Conservation (phyloP, 306 rosid species). For the Calophaca sinica region DNA sequence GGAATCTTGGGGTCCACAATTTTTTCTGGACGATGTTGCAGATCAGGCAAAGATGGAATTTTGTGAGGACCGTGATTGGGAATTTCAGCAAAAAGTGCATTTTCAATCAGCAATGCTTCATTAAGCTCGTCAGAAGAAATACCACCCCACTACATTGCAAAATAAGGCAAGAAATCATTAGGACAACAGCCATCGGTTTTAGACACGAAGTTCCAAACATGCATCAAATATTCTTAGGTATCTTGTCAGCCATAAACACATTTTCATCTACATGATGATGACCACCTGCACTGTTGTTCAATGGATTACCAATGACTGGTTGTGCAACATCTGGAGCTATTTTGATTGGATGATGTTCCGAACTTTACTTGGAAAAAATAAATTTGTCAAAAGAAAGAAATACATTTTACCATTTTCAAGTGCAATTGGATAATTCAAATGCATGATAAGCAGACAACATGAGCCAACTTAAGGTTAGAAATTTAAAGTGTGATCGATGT, state of each 20-base stretch:
- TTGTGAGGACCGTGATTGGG: constrained; percentile 45
- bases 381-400: constrained; percentile 47
- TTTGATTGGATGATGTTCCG: constrained; percentile 55
- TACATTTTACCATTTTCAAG: constrained; percentile 6
- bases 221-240: constrained; percentile 34
- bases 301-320: constrained; percentile 37
- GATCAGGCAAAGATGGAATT: constrained; percentile 47
- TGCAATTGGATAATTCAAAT: constrained; percentile 31
- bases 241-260: constrained; percentile 54
- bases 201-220: constrained; percentile 26
- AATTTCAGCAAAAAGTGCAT: constrained; percentile 59
- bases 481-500: constrained; percentile 16
- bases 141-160: constrained; percentile 70
- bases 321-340: constrained; percentile 48
- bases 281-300: constrained; percentile 38
- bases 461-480: constrained; percentile 9
- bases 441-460: constrained; percentile 8
- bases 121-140: constrained; percentile 76
- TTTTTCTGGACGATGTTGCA: constrained; percentile 49
- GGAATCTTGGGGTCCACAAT: constrained; percentile 44
- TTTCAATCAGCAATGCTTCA: constrained; percentile 74
- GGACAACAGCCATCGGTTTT: constrained; percentile 30
- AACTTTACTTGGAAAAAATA: constrained; percentile 45
- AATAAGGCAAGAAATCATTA: constrained; percentile 36
- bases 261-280: constrained; percentile 46